Percentiles rank a stretch among this genome's conserved stretches.
phyloP scores from a whole-genome alignment of 306 rosid genomes.

The Neltuma alba region DNA sequence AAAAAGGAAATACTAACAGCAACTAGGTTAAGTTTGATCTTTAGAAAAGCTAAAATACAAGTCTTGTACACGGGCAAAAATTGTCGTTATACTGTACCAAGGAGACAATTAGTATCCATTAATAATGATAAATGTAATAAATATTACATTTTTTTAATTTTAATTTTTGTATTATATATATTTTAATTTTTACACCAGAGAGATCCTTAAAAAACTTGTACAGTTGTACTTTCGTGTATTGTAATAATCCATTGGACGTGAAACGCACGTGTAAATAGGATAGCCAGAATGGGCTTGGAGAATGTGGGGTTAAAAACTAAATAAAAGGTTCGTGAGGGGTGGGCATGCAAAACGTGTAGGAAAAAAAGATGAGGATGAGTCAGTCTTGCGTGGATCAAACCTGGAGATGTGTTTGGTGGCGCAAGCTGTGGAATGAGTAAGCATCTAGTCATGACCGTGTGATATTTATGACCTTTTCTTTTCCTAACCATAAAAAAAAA shows the following conservation, averaged over 20 bases:
- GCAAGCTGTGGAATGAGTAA: not conserved
- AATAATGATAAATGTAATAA: no score
- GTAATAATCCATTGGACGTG: not conserved
- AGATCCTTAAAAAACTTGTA: not conserved
- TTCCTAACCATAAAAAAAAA: not conserved
- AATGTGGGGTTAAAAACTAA: not conserved
- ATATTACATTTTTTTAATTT: no score
- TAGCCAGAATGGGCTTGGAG: not conserved
- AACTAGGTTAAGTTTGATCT: not conserved
- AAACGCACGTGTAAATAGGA: not conserved
- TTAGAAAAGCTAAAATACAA: no score
- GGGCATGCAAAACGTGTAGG: not conserved
- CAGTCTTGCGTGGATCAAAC: not conserved
- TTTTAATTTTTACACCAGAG: no score
- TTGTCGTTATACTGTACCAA: no score
- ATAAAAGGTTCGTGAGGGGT: not conserved
- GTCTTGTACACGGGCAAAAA: no score
- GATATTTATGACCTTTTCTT: not conserved
- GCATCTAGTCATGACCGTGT: slow-evolving; percentile 6
- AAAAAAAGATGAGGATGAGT: not conserved
- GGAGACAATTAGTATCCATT: no score
- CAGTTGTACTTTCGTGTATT: no score
- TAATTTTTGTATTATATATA: no score
- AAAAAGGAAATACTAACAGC: no score
- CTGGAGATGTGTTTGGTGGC: not conserved